Evolutionary conservation across 2,329 filamentous ascomycete genomes (phyloP).

Genomic region (Scedosporium aurantiacum): DNA sequence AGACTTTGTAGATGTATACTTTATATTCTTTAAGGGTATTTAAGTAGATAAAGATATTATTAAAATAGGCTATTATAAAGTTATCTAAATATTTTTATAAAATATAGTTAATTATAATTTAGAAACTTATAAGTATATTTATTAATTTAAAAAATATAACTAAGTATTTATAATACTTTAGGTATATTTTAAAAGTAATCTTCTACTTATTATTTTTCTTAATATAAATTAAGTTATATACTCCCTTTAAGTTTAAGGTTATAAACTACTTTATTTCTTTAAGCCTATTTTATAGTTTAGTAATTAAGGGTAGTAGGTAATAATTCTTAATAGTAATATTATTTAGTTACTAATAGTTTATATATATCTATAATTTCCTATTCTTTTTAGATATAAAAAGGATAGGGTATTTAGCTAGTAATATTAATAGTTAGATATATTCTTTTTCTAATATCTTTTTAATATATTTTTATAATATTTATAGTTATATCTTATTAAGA

Average conservation of each 20-base stretch:
- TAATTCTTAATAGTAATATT: conserved; percentile 6
- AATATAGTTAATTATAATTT: too few relatives aligned
- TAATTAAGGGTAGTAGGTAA: conserved; percentile 1
- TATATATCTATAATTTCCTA: too few relatives aligned
- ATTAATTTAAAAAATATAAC: too few relatives aligned
- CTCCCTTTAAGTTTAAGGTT: conserved; percentile 8
- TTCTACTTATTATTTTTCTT: too few relatives aligned
- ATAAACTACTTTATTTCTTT: conserved; percentile 6
- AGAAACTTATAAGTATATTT: too few relatives aligned
- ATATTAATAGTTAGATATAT: too few relatives aligned
- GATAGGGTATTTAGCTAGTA: too few relatives aligned
- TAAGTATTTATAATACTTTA: conserved; percentile 10
- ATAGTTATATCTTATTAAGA: neutral
- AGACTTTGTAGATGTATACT: neutral
- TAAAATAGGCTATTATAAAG: conserved; percentile 10
- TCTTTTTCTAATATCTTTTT: too few relatives aligned
- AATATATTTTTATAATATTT: neutral
- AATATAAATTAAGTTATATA: conserved; percentile 7
- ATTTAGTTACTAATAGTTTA: conserved; percentile 7
- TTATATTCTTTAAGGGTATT: conserved; percentile 8
- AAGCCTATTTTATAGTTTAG: conserved; percentile 9
- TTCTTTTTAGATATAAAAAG: too few relatives aligned
- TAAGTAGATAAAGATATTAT: conserved; percentile 11
- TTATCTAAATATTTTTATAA: conserved; percentile 2
- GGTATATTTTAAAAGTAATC: conserved; percentile 10